phyloP scores from a whole-genome alignment of 177 flowering plant genomes.

The Vitis hybrid region DNA sequence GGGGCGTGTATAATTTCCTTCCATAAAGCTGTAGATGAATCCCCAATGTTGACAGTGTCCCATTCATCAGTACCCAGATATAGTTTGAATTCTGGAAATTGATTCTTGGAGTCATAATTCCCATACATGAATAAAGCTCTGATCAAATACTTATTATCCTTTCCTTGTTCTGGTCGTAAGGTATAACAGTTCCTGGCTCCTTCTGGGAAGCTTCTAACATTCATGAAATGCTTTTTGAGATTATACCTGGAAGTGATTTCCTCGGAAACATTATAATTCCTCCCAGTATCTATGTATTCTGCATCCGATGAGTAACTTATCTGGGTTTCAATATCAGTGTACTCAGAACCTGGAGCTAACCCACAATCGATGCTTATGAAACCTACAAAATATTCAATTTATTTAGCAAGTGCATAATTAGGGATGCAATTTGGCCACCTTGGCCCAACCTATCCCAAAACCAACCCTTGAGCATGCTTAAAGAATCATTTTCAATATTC shows the following conservation, averaged over 20 bases:
- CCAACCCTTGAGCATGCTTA: too few relatives aligned
- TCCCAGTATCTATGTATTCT: too few relatives aligned
- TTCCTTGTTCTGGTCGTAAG: slow-evolving; percentile 3
- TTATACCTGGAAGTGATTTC: not conserved
- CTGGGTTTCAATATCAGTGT: too few relatives aligned
- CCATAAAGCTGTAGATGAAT: not conserved
- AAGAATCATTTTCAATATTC: too few relatives aligned
- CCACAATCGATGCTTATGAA: too few relatives aligned
- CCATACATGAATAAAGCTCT: slow-evolving; percentile 36
- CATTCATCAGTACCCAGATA: slow-evolving; percentile 26
- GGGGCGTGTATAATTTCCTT: slow-evolving; percentile 23
- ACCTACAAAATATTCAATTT: too few relatives aligned
- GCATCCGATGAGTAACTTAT: too few relatives aligned
- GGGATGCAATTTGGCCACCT: too few relatives aligned
- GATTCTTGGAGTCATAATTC: slow-evolving; percentile 18
- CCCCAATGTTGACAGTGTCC: slow-evolving; percentile 8
- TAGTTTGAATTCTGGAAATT: slow-evolving; percentile 22
- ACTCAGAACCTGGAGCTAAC: too few relatives aligned
- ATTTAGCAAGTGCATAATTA: too few relatives aligned
- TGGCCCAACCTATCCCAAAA: too few relatives aligned
- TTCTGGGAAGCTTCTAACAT: slow-evolving; percentile 29
- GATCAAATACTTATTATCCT: slow-evolving; percentile 15
- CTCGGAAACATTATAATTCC: too few relatives aligned
- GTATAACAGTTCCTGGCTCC: slow-evolving; percentile 27
- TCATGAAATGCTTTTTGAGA: not conserved